Evolutionary conservation across 306 rosid species (phyloP).

Genomic region (Ceratonia siliqua): DNA sequence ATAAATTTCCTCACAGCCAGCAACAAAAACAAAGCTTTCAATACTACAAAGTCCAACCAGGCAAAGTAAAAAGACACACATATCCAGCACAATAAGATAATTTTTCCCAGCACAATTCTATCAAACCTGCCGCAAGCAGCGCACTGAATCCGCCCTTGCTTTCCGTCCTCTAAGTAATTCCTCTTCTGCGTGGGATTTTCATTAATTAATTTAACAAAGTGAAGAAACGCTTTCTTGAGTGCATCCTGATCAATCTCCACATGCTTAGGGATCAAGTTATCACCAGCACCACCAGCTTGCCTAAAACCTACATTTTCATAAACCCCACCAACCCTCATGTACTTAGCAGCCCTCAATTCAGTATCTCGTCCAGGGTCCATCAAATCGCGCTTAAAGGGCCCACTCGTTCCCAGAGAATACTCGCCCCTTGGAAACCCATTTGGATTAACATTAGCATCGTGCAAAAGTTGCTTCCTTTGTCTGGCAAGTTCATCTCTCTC

Average conservation of each 20-base stretch:
- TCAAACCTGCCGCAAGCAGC: slow-evolving; percentile 87
- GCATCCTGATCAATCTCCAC: slow-evolving; percentile 66
- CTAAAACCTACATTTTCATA: slow-evolving; percentile 41
- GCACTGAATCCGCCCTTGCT: slow-evolving; percentile 75
- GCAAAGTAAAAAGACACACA: slow-evolving; percentile 5
- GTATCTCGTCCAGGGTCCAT: slow-evolving; percentile 33
- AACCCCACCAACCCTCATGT: slow-evolving; percentile 51
- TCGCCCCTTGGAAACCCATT: slow-evolving; percentile 52
- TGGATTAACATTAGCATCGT: slow-evolving; percentile 44
- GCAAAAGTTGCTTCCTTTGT: slow-evolving; percentile 59
- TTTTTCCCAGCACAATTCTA: slow-evolving; percentile 36
- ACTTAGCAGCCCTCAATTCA: slow-evolving; percentile 62
- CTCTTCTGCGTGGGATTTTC: slow-evolving; percentile 67
- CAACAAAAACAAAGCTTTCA: neutral
- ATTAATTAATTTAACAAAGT: slow-evolving; percentile 59
- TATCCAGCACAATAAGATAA: no score
- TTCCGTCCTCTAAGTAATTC: slow-evolving; percentile 76
- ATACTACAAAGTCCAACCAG: neutral
- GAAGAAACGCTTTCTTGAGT: slow-evolving; percentile 71
- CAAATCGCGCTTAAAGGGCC: slow-evolving; percentile 42
- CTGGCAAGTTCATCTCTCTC: slow-evolving; percentile 52
- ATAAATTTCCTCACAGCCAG: neutral
- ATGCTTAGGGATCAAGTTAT: slow-evolving; percentile 41
- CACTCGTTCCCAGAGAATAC: slow-evolving; percentile 54
- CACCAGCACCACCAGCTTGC: slow-evolving; percentile 34